Evolutionary conservation across 1,284 basidiomycete species (phyloP).

Genomic region (Naganishia liquefaciens): DNA sequence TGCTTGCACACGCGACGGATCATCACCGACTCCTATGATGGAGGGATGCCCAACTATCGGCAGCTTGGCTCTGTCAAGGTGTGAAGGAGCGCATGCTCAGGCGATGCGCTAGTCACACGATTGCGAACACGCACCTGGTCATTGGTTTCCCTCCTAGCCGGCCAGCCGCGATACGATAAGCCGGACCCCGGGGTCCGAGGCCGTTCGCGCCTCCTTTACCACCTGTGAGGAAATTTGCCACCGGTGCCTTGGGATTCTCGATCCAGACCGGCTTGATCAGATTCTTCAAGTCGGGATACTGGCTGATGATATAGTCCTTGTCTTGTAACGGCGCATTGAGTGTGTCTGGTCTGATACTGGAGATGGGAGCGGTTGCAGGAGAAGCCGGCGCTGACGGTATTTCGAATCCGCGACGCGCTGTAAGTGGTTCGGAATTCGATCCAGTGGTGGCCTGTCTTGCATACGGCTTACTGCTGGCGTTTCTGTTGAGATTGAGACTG

Average conservation of each 20-base stretch:
- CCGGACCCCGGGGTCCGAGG: conserved; percentile 36
- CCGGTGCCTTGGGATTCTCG: conserved; percentile 51
- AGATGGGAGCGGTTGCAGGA: not conserved
- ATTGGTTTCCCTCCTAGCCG: conserved; percentile 41
- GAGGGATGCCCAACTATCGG: conserved; percentile 37
- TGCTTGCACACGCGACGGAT: conserved; percentile 66
- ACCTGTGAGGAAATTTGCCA: conserved; percentile 49
- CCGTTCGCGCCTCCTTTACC: conserved; percentile 41
- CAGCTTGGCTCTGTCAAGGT: conserved; percentile 42
- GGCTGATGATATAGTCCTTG: conserved; percentile 39
- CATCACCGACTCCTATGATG: conserved; percentile 64
- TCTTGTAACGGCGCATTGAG: conserved; percentile 37
- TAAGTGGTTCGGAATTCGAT: conserved; percentile 1
- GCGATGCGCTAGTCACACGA: not conserved
- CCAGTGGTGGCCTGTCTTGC: conserved; percentile 2
- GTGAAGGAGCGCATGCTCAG: not conserved
- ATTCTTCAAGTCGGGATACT: conserved; percentile 35
- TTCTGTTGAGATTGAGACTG: not conserved
- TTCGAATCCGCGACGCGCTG: conserved; percentile 12
- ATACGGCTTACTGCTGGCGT: not conserved
- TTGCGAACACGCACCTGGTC: conserved; percentile 38
- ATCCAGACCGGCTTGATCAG: conserved; percentile 47
- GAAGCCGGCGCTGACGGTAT: not conserved
- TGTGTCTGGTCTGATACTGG: not conserved
- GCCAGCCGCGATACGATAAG: conserved; percentile 42